A percentile compares a stretch with the other conserved stretches of the same genome.
phyloP scores from a whole-genome alignment of 2,329 filamentous ascomycete genomes.

The Ramichloridium luteum region DNA sequence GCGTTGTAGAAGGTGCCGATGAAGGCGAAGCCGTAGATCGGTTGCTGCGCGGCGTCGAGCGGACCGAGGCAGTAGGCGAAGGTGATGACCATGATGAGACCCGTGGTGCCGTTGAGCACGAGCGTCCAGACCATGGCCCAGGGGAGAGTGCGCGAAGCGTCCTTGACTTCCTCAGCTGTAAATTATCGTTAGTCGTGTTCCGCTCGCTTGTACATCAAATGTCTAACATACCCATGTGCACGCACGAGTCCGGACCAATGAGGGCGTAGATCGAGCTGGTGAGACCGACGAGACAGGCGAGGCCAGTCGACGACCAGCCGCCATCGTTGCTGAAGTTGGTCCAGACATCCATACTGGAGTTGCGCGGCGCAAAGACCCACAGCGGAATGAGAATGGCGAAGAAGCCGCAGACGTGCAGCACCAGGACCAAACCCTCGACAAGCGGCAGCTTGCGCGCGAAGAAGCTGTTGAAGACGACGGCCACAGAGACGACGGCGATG shows the following conservation, averaged over 20 bases:
- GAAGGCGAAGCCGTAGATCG: slow-evolving; percentile 17
- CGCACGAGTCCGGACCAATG: slow-evolving; percentile 13
- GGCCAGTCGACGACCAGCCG: slow-evolving; percentile 19
- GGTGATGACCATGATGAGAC: slow-evolving; percentile 30
- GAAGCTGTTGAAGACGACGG: slow-evolving; percentile 20
- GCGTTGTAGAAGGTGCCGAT: slow-evolving; percentile 27
- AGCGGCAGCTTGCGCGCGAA: slow-evolving; percentile 17
- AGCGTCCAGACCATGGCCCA: slow-evolving; percentile 30
- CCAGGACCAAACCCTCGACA: slow-evolving; percentile 19
- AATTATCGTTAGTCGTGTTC: slow-evolving; percentile 5
- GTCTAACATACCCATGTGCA: slow-evolving; percentile 12
- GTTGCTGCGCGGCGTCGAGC: slow-evolving; percentile 20
- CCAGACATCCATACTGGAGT: slow-evolving; percentile 15
- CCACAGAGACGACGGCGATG: slow-evolving; percentile 14
- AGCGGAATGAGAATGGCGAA: slow-evolving; percentile 23
- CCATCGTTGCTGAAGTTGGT: slow-evolving; percentile 13
- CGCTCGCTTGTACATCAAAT: slow-evolving; percentile 1
- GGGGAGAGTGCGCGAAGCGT: slow-evolving; percentile 23
- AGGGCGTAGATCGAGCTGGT: slow-evolving; percentile 15
- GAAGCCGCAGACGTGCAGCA: slow-evolving; percentile 21
- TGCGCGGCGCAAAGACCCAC: slow-evolving; percentile 19
- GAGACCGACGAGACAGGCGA: slow-evolving; percentile 16
- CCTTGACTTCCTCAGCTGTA: slow-evolving; percentile 21
- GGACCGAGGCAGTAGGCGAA: slow-evolving; percentile 27
- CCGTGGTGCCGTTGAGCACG: slow-evolving; percentile 30